A percentile compares a stretch with the other conserved stretches of the same genome.
Evolutionary conservation across 1,284 basidiomycete species (phyloP).

Genomic region (Malassezia yamatoensis): DNA sequence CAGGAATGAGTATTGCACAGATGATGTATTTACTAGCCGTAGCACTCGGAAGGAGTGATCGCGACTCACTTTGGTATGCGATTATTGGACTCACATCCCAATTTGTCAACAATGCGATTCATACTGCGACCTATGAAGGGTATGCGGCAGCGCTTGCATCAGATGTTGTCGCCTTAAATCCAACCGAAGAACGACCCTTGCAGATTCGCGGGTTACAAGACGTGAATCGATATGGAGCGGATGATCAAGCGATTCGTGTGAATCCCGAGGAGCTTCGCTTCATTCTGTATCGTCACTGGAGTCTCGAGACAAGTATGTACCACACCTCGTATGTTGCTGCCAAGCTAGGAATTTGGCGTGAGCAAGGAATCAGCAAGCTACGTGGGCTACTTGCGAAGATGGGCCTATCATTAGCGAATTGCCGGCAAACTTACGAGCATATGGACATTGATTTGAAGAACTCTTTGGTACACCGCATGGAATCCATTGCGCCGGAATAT

Average conservation of each 20-base stretch:
- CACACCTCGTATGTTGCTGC: conserved; percentile 92
- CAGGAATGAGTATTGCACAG: conserved; percentile 78
- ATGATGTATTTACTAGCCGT: conserved; percentile 84
- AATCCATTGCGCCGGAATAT: conserved; percentile 86
- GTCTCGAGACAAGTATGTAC: conserved; percentile 90
- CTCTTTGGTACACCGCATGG: conserved; percentile 69
- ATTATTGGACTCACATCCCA: conserved; percentile 89
- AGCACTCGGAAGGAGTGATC: conserved; percentile 76
- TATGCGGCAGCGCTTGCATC: conserved; percentile 31
- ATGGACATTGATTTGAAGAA: conserved; percentile 93
- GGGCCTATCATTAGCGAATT: conserved; percentile 89
- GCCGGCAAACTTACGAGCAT: conserved; percentile 81
- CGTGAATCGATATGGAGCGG: conserved; percentile 20
- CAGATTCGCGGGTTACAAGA: conserved; percentile 3
- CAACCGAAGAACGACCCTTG: neutral
- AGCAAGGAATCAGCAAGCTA: conserved; percentile 74
- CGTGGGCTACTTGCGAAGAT: conserved; percentile 93
- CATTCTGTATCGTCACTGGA: conserved; percentile 94
- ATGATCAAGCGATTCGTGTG: conserved; percentile 37
- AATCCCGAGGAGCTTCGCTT: conserved; percentile 55
- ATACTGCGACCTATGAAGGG: conserved; percentile 69
- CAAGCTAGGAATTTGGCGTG: conserved; percentile 91
- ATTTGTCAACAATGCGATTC: conserved; percentile 76
- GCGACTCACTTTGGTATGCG: conserved; percentile 89
- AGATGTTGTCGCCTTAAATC: conserved; percentile 31